Base-by-base conservation (phyloP, 352 stramenopile species). In the Phytophthora litchii region DNA sequence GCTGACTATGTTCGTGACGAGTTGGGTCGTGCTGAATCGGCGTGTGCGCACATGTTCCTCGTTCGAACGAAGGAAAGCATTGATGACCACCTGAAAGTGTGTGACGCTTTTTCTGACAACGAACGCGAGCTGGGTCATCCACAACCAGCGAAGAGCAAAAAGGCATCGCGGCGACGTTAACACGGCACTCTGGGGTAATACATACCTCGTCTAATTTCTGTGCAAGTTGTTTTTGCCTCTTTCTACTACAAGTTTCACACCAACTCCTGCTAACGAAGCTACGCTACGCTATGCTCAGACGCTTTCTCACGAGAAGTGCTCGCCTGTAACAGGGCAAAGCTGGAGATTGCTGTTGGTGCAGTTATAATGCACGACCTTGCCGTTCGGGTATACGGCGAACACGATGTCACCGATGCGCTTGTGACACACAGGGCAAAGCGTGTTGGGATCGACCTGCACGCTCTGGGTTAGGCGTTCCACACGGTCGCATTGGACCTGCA, bases 391-490 rank as follows among this genome's bases (percentile, higher is more conserved):
- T 8, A 94, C 86, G 9, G 83, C 78, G 60, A 95, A 95, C 53
- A 95, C 86, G 48, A 92, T 95, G 52, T 93, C 86, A 54, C 86
- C 86, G 41, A 95, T 95, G 17, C 86, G 84, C 53, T 95, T 95
- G 67, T 89, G 86, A 66, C 86, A 95, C 56, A 81, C 76, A 23
- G 83, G 80, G 56, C 86, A 95, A 4, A 81, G 66, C 25, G 86
- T 91, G 56, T 89, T 86, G 20, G 78, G 66, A 42, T 95, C 86
- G 50, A 95, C 86, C 71, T 95, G 84, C 38, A 94, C 80, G 58
- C 75, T 91, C 40, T 88, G 75, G 49, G 72, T 86, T 20, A 90
- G 67, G 45, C 84, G 89, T 21, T 92, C 81, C 12, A 95, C 86
- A 44, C 86, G 86, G 32, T 89, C 76, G 62, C 86, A 95, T 64